Percentiles rank a stretch among this genome's conserved stretches.
These are phyloP conservation scores for Thielaviopsis ethacetica DNA, from an alignment of 2,329 filamentous ascomycete species.

Conservation along the genomic window DNA sequence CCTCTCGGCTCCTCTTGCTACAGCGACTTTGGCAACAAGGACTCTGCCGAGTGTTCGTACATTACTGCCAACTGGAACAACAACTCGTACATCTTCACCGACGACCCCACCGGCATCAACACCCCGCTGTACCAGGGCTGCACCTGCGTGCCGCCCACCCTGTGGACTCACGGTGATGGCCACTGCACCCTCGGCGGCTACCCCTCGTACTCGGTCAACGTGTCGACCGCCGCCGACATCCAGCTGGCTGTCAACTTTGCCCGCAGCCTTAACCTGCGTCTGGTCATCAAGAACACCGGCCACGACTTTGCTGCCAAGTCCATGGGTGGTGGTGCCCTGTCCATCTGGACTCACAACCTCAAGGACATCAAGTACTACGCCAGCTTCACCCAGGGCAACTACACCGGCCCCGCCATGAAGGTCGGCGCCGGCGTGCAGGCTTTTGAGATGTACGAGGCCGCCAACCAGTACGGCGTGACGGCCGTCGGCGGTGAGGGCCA, in stretches of 20 bases:
- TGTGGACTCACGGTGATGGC: slow-evolving; percentile 16
- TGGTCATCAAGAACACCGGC: slow-evolving; percentile 36
- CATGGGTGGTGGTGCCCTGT: slow-evolving; percentile 24
- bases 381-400: slow-evolving; percentile 25
- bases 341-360: slow-evolving; percentile 24
- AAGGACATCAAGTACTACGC: slow-evolving; percentile 26
- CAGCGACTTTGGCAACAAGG: slow-evolving; percentile 12
- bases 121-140: slow-evolving; percentile 14
- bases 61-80: slow-evolving; percentile 15
- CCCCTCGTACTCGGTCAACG: slow-evolving; percentile 26
- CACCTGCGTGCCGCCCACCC: slow-evolving; percentile 4
- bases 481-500: slow-evolving; percentile 18
- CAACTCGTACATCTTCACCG: slow-evolving; percentile 10
- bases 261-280: slow-evolving; percentile 27
- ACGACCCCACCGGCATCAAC: slow-evolving; percentile 14
- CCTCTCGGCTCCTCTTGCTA: slow-evolving; percentile 20
- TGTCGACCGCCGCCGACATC: slow-evolving; percentile 25
- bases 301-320: slow-evolving; percentile 31
- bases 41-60: slow-evolving; percentile 17
- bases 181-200: slow-evolving; percentile 26
- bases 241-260: slow-evolving; percentile 32
- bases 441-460: slow-evolving; percentile 24
- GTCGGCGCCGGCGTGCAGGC: slow-evolving; percentile 37
- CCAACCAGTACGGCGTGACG: slow-evolving; percentile 18
- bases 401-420: slow-evolving; percentile 34